Base-by-base conservation (phyloP, 2,329 filamentous ascomycete species). In the Ascochyta rabiei region DNA sequence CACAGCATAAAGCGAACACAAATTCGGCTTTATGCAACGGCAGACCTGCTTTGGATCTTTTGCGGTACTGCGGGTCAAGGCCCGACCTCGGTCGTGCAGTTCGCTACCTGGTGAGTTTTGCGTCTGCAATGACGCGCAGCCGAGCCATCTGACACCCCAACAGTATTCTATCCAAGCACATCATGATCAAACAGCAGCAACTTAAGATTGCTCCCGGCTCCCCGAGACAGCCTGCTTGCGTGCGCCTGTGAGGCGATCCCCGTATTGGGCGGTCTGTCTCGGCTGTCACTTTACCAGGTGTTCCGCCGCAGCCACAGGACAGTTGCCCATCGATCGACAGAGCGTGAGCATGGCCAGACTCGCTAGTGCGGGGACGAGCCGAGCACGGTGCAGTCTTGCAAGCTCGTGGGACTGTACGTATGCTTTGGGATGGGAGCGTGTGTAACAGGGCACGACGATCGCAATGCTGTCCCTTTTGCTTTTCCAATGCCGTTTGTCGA, bases 61-160 rank as follows among this genome's bases (percentile, higher is more conserved):
- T 10, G 26, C 18, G 18, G 31, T 21, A 15, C 30, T 18, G 35
- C 26, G 23, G 26, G 41, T 35, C 19, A 41, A 45, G 40, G 40
- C 40, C 19, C 16, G 24, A 41, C 9, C 43, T 38, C 31, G 19
- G 37, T 42, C 42, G 16, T 42, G 28, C 42, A 15, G 37, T 21
- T 42, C 31, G 46, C 52, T 38, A 41, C 19, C 19, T 38, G 46
- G 37, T 42, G 31, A 42, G 23, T 44, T 41, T 41, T 24, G 48
- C 38, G 40, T 52, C 15, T 6, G n/a, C 9, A 31, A 28, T 45
- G 53, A 44, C 53, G 48, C 46, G 44, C 47, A 43, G 46, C 54
- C 58, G 55, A 48, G 62, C 57, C 59, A 53, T 49, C 52, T 53
- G 54, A 59, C 61, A 67, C 50, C 61, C 59, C 54, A 57, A 48